Conservation (phyloP, 2,329 filamentous ascomycete genomes). For the Colletotrichum sp. region DNA sequence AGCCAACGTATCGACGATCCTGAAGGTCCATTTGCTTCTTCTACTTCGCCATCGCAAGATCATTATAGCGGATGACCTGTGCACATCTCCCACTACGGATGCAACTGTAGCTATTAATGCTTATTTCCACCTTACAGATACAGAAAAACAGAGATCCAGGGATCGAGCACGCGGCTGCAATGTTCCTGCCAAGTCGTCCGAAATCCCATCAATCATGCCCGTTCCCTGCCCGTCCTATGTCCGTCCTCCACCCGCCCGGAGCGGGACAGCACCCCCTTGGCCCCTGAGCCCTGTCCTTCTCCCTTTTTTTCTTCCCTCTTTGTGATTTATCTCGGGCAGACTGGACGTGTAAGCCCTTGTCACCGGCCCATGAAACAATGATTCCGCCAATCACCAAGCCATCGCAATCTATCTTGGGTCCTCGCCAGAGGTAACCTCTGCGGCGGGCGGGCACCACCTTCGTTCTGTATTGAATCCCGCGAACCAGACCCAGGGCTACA, state of each 20-base stretch:
- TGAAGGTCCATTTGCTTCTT: not conserved
- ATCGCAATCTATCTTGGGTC: not conserved
- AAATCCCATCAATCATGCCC: conserved; percentile 15
- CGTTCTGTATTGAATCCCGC: not conserved
- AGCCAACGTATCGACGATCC: not conserved
- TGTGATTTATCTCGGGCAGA: conserved; percentile 7
- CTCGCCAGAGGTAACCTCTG: conserved; percentile 1
- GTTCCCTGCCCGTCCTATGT: not conserved
- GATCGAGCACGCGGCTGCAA: not conserved
- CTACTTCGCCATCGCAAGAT: not conserved
- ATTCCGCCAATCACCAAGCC: conserved; percentile 18
- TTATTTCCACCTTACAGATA: not conserved
- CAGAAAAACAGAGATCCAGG: not conserved
- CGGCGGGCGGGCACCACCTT: not conserved
- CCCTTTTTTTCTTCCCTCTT: not conserved
- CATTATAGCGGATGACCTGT: not conserved
- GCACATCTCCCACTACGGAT: not conserved
- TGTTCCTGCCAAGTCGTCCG: conserved; percentile 2
- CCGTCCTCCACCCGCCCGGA: conserved; percentile 1
- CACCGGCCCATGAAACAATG: conserved; percentile 1
- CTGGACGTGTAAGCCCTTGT: not conserved
- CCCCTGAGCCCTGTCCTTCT: not conserved
- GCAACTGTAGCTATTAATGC: not conserved
- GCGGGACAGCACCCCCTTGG: not conserved
- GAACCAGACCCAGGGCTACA: not conserved